Evolutionary conservation across 192 early-diverging fungal species (phyloP), one percentile per base, ranked within the genome.

Genomic region (Coemansia erecta): DNA sequence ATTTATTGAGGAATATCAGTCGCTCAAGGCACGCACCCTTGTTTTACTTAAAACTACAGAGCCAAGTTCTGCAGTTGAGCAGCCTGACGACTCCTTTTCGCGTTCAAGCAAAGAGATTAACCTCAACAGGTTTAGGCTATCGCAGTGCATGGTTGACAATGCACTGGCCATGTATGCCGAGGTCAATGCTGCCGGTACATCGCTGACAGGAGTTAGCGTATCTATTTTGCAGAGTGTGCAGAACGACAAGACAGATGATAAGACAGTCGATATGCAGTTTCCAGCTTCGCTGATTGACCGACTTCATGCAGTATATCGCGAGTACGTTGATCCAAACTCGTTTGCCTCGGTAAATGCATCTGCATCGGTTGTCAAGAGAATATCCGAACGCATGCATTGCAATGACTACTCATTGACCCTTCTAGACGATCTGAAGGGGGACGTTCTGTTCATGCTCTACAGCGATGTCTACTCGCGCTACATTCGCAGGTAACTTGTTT

Each of bases 361-460:
- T 18, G 57, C 61, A 0, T 19, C 51, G 21, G 57, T 64, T 5
- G 66, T 65, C 1, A 63, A 57, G 22, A 56, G 49, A 26, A 53
- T 74, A 24, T 19, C 42, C 12, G 58, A 60, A n/a, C 24, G 49
- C 18, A 59, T 74, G 13, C 23, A 61, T n/a, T 51, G 18, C 35
- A 57, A 61, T 0, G 31, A 61, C 5, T 51, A 51, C 10, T 47
- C 51, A 1, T 18, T 74, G 22, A 60, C 61, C 2, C 12, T 74
- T 11, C 57, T 80, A 17, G 77, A 80, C 43, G 66, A 72, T 41
- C 49, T 72, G 18, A 72, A 70, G 42, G 33, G 64, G 24, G 77
- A 80, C 22, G 77, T 80, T 11, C 40, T 80, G 14, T 58, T 66
- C 23, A 80, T 80, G 77, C 70, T 80, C 3, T 80, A 80, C 60